phyloP scores from a whole-genome alignment of 2,329 filamentous ascomycete species.

The Rutstroemia sp. region DNA sequence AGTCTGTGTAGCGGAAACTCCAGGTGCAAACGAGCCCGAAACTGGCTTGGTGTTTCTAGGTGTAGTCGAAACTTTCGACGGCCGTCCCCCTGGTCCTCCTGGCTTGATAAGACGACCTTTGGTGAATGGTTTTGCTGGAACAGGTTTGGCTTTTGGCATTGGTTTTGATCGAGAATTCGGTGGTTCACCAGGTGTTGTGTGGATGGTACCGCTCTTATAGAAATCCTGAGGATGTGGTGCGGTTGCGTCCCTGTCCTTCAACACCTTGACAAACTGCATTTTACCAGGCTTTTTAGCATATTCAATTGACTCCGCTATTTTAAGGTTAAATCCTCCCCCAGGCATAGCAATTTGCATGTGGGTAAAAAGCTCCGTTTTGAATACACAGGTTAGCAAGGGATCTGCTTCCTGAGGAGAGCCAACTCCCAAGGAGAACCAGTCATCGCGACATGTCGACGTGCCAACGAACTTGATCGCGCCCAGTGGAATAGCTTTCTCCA shows the following conservation, averaged over 20 bases:
- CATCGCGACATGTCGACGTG: constrained; percentile 74
- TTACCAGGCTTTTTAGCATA: constrained; percentile 99
- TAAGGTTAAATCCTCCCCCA: constrained; percentile 66
- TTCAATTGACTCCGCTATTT: constrained; percentile 77
- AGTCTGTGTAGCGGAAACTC: constrained; percentile 9
- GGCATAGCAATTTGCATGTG: constrained; percentile 77
- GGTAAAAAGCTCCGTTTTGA: constrained; percentile 97
- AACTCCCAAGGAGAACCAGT: constrained; percentile 92
- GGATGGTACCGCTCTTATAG: constrained; percentile 91
- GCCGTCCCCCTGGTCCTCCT: constrained; percentile 75
- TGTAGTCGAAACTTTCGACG: constrained; percentile 57
- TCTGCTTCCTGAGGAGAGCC: constrained; percentile 89
- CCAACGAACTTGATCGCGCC: constrained; percentile 85
- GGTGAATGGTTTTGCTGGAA: constrained; percentile 84
- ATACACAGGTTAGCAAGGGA: constrained; percentile 83
- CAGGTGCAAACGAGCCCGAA: constrained; percentile 15
- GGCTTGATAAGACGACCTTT: constrained; percentile 87
- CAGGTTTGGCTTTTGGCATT: constrained; percentile 79
- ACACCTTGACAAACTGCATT: constrained; percentile 75
- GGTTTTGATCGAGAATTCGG: constrained; percentile 75
- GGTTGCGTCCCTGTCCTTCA: constrained; percentile 56
- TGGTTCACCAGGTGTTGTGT: constrained; percentile 78
- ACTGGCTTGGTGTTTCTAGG: constrained; percentile 29
- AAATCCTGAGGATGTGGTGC: constrained; percentile 67
- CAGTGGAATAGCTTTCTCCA: constrained; percentile 75